phyloP scores from a whole-genome alignment of 2,329 filamentous ascomycete genomes.

The Samsoniella hepiali region DNA sequence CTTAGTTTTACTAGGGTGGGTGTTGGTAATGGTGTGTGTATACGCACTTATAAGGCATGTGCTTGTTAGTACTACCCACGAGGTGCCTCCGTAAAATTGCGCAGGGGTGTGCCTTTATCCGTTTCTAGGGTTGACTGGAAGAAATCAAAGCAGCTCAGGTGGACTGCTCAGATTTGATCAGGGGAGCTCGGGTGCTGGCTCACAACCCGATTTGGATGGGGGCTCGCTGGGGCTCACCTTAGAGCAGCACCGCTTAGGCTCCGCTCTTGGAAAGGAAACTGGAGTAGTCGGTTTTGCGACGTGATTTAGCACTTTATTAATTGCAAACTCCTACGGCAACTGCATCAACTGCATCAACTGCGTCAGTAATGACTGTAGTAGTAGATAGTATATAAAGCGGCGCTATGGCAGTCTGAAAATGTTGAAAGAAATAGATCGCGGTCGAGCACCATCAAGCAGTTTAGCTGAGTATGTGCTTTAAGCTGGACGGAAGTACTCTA shows the following conservation, averaged over 20 bases:
- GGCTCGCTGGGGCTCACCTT: not conserved
- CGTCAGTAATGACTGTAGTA: constrained; percentile 30
- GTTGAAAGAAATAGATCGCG: not conserved
- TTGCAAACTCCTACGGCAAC: too few relatives aligned
- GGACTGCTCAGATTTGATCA: not conserved
- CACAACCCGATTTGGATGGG: not conserved
- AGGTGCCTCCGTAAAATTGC: not conserved
- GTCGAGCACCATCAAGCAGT: not conserved
- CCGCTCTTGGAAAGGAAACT: constrained; percentile 2
- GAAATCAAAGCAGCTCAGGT: constrained; percentile 1
- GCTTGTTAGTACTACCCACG: not conserved
- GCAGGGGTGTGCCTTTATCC: not conserved
- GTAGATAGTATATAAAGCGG: constrained; percentile 21
- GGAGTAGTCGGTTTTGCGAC: not conserved
- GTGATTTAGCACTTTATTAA: too few relatives aligned
- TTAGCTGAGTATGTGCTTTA: not conserved
- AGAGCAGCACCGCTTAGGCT: not conserved
- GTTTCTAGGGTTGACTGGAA: not conserved
- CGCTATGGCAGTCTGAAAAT: not conserved
- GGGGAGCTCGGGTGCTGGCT: not conserved
- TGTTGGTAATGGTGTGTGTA: not conserved
- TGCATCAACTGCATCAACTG: too few relatives aligned
- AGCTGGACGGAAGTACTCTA: not conserved
- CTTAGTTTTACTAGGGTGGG: not conserved
- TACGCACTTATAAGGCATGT: not conserved